These are phyloP conservation scores for Protomyces lactucae-debilis DNA, from an alignment of 1,139 yeast species.

Conservation along the genomic window DNA sequence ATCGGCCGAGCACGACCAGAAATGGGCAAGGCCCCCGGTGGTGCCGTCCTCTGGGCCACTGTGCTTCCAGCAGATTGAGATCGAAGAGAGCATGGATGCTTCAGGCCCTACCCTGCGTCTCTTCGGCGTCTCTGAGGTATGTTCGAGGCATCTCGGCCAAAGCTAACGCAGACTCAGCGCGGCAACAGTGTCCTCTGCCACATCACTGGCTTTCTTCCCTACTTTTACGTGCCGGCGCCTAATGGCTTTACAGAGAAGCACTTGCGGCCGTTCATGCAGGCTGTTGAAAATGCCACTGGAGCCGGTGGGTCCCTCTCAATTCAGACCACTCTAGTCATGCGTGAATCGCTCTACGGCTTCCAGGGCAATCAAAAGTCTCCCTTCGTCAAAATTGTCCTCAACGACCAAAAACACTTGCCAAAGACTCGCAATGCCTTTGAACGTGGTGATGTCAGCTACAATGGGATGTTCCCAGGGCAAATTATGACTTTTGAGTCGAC, in stretches of 20 bases:
- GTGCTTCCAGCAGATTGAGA: conserved; percentile 85
- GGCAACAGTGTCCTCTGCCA: conserved; percentile 88
- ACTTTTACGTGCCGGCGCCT: conserved; percentile 90
- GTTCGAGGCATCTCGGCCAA: not conserved
- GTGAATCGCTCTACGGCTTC: conserved; percentile 93
- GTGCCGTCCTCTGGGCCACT: conserved; percentile 49
- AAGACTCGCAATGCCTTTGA: conserved; percentile 75
- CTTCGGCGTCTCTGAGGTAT: conserved; percentile 78
- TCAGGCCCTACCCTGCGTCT: conserved; percentile 64
- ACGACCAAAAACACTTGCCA: conserved; percentile 61
- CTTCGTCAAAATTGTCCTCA: conserved; percentile 66
- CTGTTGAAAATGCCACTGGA: conserved; percentile 49
- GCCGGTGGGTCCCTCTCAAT: conserved; percentile 45
- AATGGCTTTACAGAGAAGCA: conserved; percentile 55
- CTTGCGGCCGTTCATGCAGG: conserved; percentile 21
- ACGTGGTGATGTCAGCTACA: conserved; percentile 68
- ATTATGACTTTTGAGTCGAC: conserved; percentile 74
- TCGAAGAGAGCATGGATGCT: conserved; percentile 65
- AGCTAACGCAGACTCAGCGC: not conserved
- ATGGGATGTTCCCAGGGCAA: conserved; percentile 40
- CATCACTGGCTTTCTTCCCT: conserved; percentile 83
- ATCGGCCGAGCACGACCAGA: conserved; percentile 44
- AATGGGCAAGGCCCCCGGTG: conserved; percentile 61
- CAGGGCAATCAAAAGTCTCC: conserved; percentile 73
- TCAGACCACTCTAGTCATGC: conserved; percentile 51